phyloP scores from a whole-genome alignment of 495 filamentous ascomycete species.

The Geopyxis carbonaria region DNA sequence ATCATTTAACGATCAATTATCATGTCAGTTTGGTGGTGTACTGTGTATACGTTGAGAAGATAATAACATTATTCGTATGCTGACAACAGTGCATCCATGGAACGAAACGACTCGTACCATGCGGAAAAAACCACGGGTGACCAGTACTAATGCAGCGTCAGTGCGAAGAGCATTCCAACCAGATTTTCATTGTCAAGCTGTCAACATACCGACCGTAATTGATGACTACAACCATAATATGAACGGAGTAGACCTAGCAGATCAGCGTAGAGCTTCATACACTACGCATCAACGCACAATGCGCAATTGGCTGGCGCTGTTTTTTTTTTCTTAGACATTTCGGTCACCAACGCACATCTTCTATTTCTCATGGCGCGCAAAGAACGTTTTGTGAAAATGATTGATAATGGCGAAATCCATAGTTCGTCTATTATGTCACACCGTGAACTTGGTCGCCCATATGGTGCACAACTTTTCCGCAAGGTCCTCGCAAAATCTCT shows the following conservation, averaged over 20 bases:
- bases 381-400: too few relatives aligned
- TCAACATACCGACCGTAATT: background rate
- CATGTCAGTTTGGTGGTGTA: too few relatives aligned
- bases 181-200: too few relatives aligned
- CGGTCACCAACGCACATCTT: conserved; percentile 6
- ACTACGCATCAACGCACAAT: background rate
- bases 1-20: too few relatives aligned
- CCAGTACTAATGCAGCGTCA: background rate
- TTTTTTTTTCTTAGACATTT: conserved; percentile 24
- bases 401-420: too few relatives aligned
- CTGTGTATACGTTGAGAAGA: conserved; percentile 1
- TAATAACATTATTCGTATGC: background rate
- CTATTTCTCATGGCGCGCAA: too few relatives aligned
- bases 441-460: too few relatives aligned
- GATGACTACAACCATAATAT: conserved; percentile 1
- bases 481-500: too few relatives aligned
- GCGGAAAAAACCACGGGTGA: background rate
- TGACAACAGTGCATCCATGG: background rate
- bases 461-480: too few relatives aligned
- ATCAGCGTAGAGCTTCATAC: background rate
- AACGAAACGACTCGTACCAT: background rate
- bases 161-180: background rate
- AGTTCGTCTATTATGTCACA: too few relatives aligned
- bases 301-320: conserved; percentile 7
- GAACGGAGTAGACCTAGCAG: background rate